Conservation (phyloP, 345 rosid genomes). For the Leavenworthia alabamica region DNA sequence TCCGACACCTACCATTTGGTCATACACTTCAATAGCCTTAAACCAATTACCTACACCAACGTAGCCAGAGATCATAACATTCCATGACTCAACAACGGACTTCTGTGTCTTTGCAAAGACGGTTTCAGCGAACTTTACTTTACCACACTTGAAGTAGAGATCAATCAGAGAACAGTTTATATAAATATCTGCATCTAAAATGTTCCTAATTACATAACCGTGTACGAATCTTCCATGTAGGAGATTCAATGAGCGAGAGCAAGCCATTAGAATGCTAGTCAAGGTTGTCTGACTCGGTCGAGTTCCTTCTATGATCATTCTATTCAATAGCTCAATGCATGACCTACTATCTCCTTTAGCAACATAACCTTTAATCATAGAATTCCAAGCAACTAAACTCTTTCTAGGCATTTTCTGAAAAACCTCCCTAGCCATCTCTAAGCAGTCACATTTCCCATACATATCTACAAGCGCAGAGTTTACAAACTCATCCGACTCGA, state of each 20-base stretch:
- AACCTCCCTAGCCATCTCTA: slow-evolving; percentile 50
- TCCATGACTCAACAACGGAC: slow-evolving; percentile 40
- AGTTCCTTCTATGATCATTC: slow-evolving; percentile 50
- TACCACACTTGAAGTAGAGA: slow-evolving; percentile 61
- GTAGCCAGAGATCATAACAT: slow-evolving; percentile 64
- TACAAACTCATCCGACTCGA: slow-evolving; percentile 43
- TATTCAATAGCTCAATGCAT: slow-evolving; percentile 45
- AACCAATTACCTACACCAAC: slow-evolving; percentile 41
- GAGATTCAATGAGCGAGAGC: slow-evolving; percentile 50
- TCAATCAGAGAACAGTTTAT: slow-evolving; percentile 41
- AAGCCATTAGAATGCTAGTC: slow-evolving; percentile 49
- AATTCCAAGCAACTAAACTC: slow-evolving; percentile 59
- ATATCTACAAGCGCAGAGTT: slow-evolving; percentile 67
- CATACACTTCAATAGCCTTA: slow-evolving; percentile 43
- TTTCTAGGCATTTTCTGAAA: slow-evolving; percentile 42
- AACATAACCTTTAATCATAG: slow-evolving; percentile 48
- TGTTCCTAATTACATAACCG: slow-evolving; percentile 42
- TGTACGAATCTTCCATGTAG: slow-evolving; percentile 50
- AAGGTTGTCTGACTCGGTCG: slow-evolving; percentile 50
- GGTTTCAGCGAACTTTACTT: slow-evolving; percentile 42
- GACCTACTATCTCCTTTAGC: slow-evolving; percentile 41
- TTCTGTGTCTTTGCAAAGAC: slow-evolving; percentile 36
- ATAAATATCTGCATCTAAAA: slow-evolving; percentile 35
- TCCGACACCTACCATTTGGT: slow-evolving; percentile 39
- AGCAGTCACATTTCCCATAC: slow-evolving; percentile 58